Conservation (phyloP, 768 basidiomycete genomes). For the Agaricus sinodeliciosus region DNA sequence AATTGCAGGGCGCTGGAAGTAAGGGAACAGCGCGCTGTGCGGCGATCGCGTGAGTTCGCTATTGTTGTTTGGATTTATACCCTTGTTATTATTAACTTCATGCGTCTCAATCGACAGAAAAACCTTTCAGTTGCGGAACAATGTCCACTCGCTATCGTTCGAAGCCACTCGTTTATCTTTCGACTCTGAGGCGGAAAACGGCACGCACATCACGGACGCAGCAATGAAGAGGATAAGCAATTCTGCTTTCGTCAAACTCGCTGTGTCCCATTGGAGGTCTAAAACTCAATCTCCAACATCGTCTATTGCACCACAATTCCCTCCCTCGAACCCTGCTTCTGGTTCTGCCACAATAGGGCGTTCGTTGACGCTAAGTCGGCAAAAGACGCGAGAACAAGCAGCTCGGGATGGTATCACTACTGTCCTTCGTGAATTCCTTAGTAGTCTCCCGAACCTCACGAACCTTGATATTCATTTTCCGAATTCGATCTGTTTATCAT, state of each 20-base stretch:
- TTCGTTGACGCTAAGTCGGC: background rate
- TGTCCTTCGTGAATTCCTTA: background rate
- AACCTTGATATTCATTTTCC: background rate
- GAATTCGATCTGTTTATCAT: background rate
- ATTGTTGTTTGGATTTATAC: background rate
- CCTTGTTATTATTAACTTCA: background rate
- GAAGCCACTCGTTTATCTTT: background rate
- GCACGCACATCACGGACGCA: background rate
- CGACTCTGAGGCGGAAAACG: background rate
- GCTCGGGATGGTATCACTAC: background rate
- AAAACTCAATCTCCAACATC: background rate
- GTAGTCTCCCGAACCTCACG: background rate
- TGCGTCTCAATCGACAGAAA: background rate
- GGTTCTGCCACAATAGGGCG: background rate
- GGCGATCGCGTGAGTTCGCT: slow-evolving; percentile 1
- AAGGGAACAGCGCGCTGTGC: background rate
- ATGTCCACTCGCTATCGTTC: slow-evolving; percentile 1
- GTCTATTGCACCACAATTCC: slow-evolving; percentile 1
- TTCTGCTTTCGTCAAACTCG: background rate
- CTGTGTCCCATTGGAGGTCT: background rate
- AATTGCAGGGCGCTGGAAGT: background rate
- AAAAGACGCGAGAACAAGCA: background rate
- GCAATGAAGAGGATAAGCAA: background rate
- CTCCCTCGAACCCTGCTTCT: background rate
- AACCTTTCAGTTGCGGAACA: background rate